Evolutionary conservation across 495 filamentous ascomycete genomes (phyloP).

Genomic region (Penicillium turbatum): DNA sequence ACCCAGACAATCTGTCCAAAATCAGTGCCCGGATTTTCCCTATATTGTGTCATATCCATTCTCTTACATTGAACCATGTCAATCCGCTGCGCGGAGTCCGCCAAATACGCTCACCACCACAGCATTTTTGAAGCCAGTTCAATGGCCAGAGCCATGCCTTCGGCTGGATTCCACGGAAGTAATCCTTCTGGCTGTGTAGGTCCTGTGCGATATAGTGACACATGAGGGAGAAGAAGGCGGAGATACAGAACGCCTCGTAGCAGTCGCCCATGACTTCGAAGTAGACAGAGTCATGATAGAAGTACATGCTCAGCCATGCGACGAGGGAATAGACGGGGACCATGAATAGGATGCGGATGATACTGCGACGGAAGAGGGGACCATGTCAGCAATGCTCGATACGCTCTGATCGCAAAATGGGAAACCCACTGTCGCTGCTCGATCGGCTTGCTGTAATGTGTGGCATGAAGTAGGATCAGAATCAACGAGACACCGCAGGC

Average conservation of each 20-base stretch:
- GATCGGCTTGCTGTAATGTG: conserved; percentile 74
- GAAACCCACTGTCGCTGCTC: conserved; percentile 70
- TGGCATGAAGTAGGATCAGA: conserved; percentile 71
- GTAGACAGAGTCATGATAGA: conserved; percentile 77
- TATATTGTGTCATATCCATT: background rate
- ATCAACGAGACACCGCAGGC: conserved; percentile 40
- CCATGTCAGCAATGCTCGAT: conserved; percentile 12
- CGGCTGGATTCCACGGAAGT: conserved; percentile 67
- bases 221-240: conserved; percentile 84
- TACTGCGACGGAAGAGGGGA: conserved; percentile 49
- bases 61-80: conserved; percentile 81
- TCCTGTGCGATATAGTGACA: conserved; percentile 79
- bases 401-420: background rate
- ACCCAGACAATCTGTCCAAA: conserved; percentile 69
- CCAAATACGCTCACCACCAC: conserved; percentile 60
- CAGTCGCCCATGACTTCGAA: conserved; percentile 78
- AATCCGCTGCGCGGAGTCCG: conserved; percentile 75
- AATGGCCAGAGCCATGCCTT: conserved; percentile 75
- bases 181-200: conserved; percentile 82
- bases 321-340: conserved; percentile 79
- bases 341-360: conserved; percentile 91
- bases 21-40: conserved; percentile 1
- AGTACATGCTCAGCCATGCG: conserved; percentile 70
- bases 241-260: conserved; percentile 90
- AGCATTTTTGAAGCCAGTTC: conserved; percentile 58